Percentiles rank a stretch among this genome's conserved stretches.
phyloP scores from a whole-genome alignment of 495 filamentous ascomycete species.

The Lasiosphaeria miniovina region DNA sequence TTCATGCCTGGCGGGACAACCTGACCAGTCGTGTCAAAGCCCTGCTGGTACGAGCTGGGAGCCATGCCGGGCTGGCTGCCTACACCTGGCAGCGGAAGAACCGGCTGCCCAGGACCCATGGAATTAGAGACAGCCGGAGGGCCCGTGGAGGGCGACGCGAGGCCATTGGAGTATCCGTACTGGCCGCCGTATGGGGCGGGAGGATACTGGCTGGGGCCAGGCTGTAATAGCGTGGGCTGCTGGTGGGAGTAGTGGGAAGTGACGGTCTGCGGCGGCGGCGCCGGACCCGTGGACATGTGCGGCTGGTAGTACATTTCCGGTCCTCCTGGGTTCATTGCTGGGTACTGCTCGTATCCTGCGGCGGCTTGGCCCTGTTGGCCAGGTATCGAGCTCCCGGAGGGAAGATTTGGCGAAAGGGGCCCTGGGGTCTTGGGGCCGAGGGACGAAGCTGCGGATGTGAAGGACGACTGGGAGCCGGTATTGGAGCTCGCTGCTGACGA shows the following conservation, averaged over 20 bases:
- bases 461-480: constrained; percentile 52
- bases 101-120: constrained; percentile 56
- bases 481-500: constrained; percentile 54
- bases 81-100: constrained; percentile 66
- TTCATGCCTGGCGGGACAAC: constrained; percentile 94
- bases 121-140: constrained; percentile 66
- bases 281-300: constrained; percentile 78
- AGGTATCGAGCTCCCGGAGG: constrained; percentile 35
- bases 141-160: constrained; percentile 69
- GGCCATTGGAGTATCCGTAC: constrained; percentile 70
- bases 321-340: constrained; percentile 76
- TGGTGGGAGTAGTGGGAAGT: constrained; percentile 73
- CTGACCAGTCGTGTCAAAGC: constrained; percentile 88
- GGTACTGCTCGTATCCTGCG: constrained; percentile 55
- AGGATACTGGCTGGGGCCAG: constrained; percentile 67
- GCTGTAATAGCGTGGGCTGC: constrained; percentile 79
- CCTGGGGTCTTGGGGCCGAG: constrained; percentile 58
- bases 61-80: constrained; percentile 50
- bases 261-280: constrained; percentile 75
- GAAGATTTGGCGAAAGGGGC: constrained; percentile 42
- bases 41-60: constrained; percentile 50
- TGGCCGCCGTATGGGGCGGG: constrained; percentile 55
- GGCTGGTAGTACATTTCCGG: constrained; percentile 81
- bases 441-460: constrained; percentile 52
- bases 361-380: constrained; percentile 41